phyloP scores from a whole-genome alignment of 164 flowering plant species.

The Tetracentron sinense region DNA sequence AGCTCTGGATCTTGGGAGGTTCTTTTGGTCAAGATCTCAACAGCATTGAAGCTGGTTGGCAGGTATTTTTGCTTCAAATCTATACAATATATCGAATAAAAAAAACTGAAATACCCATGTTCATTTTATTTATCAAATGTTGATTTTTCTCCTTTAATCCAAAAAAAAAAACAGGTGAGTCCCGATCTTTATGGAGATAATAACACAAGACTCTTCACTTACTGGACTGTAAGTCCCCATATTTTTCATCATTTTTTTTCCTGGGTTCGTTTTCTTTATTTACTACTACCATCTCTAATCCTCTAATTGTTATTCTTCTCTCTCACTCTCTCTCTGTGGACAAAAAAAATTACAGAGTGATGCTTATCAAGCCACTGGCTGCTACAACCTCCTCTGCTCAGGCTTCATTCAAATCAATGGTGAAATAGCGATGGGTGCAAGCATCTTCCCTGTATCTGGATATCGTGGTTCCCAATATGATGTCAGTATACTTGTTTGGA shows the following conservation, averaged over 20 bases:
- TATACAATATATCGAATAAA: too few species aligned
- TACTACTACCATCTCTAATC: too few species aligned
- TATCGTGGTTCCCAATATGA: slow-evolving; percentile 46
- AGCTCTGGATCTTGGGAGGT: slow-evolving; percentile 64
- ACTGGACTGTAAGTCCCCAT: not conserved
- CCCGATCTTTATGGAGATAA: not conserved
- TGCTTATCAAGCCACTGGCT: slow-evolving; percentile 69
- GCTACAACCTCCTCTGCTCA: slow-evolving; percentile 69
- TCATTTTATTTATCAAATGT: not conserved
- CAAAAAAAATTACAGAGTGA: slow-evolving; percentile 41
- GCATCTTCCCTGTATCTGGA: slow-evolving; percentile 58
- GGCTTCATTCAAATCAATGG: slow-evolving; percentile 78
- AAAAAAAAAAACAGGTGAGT: not conserved
- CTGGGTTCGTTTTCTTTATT: not conserved
- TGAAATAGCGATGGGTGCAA: slow-evolving; percentile 64
- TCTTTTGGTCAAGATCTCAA: too few species aligned
- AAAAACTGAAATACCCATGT: too few species aligned
- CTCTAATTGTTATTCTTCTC: not conserved
- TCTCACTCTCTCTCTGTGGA: not conserved
- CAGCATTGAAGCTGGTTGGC: slow-evolving; percentile 77
- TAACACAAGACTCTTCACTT: not conserved
- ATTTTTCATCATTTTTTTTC: too few species aligned
- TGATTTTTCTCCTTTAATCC: not conserved
- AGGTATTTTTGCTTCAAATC: slow-evolving; percentile 24
- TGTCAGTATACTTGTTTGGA: slow-evolving; percentile 63